Evolutionary conservation across 495 filamentous ascomycete genomes (phyloP).

Genomic region (Xylaria curta): DNA sequence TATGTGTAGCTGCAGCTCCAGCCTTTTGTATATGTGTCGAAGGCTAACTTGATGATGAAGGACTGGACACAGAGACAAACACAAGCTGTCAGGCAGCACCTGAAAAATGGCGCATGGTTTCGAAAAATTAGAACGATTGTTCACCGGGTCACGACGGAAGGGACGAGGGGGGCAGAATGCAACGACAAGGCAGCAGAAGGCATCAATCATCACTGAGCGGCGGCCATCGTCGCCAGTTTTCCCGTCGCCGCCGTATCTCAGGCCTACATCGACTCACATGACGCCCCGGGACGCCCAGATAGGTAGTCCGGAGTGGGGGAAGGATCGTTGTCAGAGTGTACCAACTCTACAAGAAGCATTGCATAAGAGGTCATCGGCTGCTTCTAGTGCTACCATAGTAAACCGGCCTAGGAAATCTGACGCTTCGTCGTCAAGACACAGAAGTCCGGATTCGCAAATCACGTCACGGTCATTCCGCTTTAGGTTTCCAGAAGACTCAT

Average conservation of each 20-base stretch:
- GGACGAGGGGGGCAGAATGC: slow-evolving; percentile 32
- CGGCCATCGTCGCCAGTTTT: slow-evolving; percentile 37
- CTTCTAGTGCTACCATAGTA: slow-evolving; percentile 29
- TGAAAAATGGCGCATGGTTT: slow-evolving; percentile 37
- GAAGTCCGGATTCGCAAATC: neutral
- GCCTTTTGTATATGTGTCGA: neutral
- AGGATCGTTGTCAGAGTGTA: slow-evolving; percentile 47
- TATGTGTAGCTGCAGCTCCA: slow-evolving; percentile 7
- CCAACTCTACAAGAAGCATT: slow-evolving; percentile 41
- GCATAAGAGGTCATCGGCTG: slow-evolving; percentile 33
- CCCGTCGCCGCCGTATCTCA: slow-evolving; percentile 54
- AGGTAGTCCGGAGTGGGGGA: slow-evolving; percentile 29
- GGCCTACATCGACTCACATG: slow-evolving; percentile 55
- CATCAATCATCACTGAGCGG: slow-evolving; percentile 13
- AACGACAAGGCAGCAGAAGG: slow-evolving; percentile 22
- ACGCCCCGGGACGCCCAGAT: slow-evolving; percentile 49
- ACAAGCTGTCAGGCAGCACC: neutral
- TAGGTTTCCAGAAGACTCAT: slow-evolving; percentile 33
- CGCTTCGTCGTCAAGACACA: slow-evolving; percentile 6
- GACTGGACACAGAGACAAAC: neutral
- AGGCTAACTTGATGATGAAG: slow-evolving; percentile 8
- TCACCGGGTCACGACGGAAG: slow-evolving; percentile 33
- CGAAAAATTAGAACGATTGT: slow-evolving; percentile 40
- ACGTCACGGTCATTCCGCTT: slow-evolving; percentile 28
- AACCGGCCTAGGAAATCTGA: slow-evolving; percentile 29